Base-by-base conservation (phyloP, 2,329 filamentous ascomycete species). In the Cercospora sojina region DNA sequence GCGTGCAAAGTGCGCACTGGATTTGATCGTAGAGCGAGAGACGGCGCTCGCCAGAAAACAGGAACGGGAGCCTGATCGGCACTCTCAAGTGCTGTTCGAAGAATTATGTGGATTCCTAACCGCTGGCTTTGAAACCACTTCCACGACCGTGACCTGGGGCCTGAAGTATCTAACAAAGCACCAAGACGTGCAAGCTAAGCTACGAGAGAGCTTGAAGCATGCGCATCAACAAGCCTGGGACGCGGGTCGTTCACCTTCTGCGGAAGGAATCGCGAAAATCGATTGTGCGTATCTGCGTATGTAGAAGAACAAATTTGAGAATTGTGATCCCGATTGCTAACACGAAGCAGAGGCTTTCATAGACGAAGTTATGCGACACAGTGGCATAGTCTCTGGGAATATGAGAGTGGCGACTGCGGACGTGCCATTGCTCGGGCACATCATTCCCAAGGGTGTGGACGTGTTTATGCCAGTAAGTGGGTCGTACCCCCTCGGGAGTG, bases 41-140 rank as follows among this genome's bases (percentile, higher is more conserved):
- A 69, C 72, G 5, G 68, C 73, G 5, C 70, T 71, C 9, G 76
- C 77, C 0, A 71, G 74, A 56, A 79, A 78, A 60, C 73, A 75
- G 29, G 74, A 71, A 1, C 51, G 67, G 31, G 23, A 53, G 20
- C 71, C 74, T 1, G 20, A 70, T 8, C 73, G 64, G 51, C 6
- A 68, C 55, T 58, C 75, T 74, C 72, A 63, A 69, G 68, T 66
- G 7, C 62, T 62, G 5, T 64, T 58, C 20, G 57, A 65, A 38
- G 66, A 78, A 69, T 58, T 77, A 3, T 75, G 72, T 41, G 75
- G 73, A 16, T 75, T 77, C 61, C 65, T 77, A 2, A 66, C 77
- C 18, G 76, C 79, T 8, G 82, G 80, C 8, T 78, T 81, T 65
- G 81, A 83, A 49, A 82, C 81, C 0, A 83, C 79, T 1, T 74